A percentile compares a stretch with the other conserved stretches of the same genome.
Evolutionary conservation across 2,329 filamentous ascomycete genomes (phyloP).

Genomic region (Aaosphaeria arxii): DNA sequence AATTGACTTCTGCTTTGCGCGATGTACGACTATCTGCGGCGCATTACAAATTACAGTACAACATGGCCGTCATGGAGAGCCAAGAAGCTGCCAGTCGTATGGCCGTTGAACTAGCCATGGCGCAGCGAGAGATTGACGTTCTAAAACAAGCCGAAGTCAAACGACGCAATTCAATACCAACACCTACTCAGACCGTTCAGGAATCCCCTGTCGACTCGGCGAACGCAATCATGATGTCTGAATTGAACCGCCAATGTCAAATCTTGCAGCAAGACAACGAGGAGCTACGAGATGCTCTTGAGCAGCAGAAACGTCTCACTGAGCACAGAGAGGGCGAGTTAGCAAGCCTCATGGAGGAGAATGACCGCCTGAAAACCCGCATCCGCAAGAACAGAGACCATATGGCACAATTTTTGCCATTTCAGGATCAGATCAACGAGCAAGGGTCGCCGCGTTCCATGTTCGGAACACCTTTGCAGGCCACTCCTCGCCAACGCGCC

Average conservation of each 20-base stretch:
- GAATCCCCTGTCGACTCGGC: slow-evolving; percentile 46
- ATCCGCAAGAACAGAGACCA: slow-evolving; percentile 90
- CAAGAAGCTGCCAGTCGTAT: slow-evolving; percentile 82
- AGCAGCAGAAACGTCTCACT: slow-evolving; percentile 74
- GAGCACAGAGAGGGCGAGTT: slow-evolving; percentile 75
- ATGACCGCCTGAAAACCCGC: slow-evolving; percentile 72
- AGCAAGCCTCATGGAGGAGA: slow-evolving; percentile 68
- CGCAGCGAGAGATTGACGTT: slow-evolving; percentile 82
- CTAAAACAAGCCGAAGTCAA: slow-evolving; percentile 71
- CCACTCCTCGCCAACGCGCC: slow-evolving; percentile 39
- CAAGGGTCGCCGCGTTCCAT: slow-evolving; percentile 63
- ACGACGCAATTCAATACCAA: slow-evolving; percentile 55
- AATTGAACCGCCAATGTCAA: slow-evolving; percentile 56
- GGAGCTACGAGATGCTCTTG: slow-evolving; percentile 61
- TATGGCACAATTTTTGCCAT: slow-evolving; percentile 56
- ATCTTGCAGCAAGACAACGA: slow-evolving; percentile 65
- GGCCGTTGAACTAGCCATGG: slow-evolving; percentile 88
- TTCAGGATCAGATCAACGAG: slow-evolving; percentile 45
- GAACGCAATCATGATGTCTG: slow-evolving; percentile 56
- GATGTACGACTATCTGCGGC: slow-evolving; percentile 79
- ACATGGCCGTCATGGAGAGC: slow-evolving; percentile 78
- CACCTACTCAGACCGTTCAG: slow-evolving; percentile 52
- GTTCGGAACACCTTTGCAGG: slow-evolving; percentile 54
- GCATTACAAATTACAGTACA: slow-evolving; percentile 88
- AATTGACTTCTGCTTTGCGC: slow-evolving; percentile 53